Evolutionary conservation across 2,329 filamentous ascomycete species (phyloP).

Genomic region (Geosmithia morbida): DNA sequence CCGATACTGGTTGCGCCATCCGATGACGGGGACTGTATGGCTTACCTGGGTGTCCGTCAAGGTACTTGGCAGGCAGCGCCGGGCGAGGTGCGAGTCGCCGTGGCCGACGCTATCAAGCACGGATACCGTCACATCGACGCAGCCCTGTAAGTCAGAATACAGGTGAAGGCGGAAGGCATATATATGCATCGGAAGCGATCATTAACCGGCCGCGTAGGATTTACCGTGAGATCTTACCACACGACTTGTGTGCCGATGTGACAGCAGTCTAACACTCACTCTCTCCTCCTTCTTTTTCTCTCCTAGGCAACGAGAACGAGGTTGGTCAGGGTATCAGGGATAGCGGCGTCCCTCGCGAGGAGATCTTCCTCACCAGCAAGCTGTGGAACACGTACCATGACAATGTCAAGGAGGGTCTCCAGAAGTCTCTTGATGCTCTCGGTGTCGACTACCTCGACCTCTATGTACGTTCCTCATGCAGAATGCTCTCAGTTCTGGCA

Average conservation of each 20-base stretch:
- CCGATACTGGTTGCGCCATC: no score
- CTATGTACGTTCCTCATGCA: constrained; percentile 26
- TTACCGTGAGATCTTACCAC: neutral
- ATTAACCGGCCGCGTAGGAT: neutral
- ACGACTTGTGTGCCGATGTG: neutral
- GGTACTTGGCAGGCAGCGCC: neutral
- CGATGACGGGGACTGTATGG: no score
- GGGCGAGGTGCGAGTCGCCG: neutral
- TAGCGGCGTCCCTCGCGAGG: constrained; percentile 19
- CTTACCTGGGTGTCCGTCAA: no score
- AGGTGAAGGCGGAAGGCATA: neutral
- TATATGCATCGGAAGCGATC: neutral
- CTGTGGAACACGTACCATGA: constrained; percentile 11
- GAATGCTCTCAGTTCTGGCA: constrained; percentile 6
- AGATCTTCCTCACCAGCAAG: constrained; percentile 42
- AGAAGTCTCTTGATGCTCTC: constrained; percentile 29
- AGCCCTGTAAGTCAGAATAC: constrained; percentile 15
- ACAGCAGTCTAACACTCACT: neutral
- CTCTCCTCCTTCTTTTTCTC: neutral
- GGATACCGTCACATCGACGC: constrained; percentile 28
- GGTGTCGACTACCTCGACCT: constrained; percentile 31
- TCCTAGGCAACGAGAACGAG: constrained; percentile 20
- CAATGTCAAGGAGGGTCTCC: constrained; percentile 14
- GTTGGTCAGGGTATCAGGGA: constrained; percentile 24
- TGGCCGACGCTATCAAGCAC: constrained; percentile 19